Evolutionary conservation across 2,329 filamentous ascomycete genomes (phyloP).

Genomic region (Esteya vermicola): DNA sequence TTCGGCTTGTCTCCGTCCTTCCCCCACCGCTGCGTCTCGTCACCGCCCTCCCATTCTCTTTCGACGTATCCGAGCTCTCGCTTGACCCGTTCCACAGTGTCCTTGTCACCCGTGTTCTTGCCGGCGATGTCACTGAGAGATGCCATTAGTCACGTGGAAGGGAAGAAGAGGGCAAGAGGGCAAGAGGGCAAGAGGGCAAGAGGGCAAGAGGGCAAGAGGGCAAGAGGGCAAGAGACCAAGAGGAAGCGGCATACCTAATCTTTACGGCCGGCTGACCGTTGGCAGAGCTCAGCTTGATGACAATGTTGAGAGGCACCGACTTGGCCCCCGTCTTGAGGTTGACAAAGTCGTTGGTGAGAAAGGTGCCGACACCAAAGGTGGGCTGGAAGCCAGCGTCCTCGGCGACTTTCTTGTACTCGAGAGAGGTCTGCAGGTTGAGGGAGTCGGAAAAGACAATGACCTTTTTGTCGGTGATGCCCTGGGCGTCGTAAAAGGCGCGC

Average conservation of each 20-base stretch:
- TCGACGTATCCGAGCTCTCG: slow-evolving; percentile 73
- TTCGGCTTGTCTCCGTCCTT: slow-evolving; percentile 22
- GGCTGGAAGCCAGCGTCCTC: slow-evolving; percentile 71
- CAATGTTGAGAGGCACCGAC: slow-evolving; percentile 86
- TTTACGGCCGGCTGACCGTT: slow-evolving; percentile 74
- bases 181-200: too few relatives aligned
- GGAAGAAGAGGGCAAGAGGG: too few relatives aligned
- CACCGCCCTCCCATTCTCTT: slow-evolving; percentile 66
- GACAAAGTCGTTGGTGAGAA: slow-evolving; percentile 88
- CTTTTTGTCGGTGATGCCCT: slow-evolving; percentile 69
- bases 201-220: too few relatives aligned
- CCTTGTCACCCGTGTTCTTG: slow-evolving; percentile 85
- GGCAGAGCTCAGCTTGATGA: slow-evolving; percentile 89
- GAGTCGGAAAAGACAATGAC: slow-evolving; percentile 92
- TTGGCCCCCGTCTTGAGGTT: slow-evolving; percentile 60
- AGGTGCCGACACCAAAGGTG: slow-evolving; percentile 89
- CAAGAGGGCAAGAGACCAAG: not conserved
- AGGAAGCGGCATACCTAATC: slow-evolving; percentile 41
- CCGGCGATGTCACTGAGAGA: slow-evolving; percentile 57
- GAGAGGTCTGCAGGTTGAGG: slow-evolving; percentile 75
- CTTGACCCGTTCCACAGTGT: slow-evolving; percentile 72
- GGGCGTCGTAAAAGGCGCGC: slow-evolving; percentile 63
- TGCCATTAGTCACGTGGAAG: too few relatives aligned
- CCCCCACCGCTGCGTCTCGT: slow-evolving; percentile 76
- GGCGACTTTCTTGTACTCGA: slow-evolving; percentile 77